These are phyloP conservation scores for Dalbergia cultrata DNA, from an alignment of 306 rosid genomes.

Conservation along the genomic window DNA sequence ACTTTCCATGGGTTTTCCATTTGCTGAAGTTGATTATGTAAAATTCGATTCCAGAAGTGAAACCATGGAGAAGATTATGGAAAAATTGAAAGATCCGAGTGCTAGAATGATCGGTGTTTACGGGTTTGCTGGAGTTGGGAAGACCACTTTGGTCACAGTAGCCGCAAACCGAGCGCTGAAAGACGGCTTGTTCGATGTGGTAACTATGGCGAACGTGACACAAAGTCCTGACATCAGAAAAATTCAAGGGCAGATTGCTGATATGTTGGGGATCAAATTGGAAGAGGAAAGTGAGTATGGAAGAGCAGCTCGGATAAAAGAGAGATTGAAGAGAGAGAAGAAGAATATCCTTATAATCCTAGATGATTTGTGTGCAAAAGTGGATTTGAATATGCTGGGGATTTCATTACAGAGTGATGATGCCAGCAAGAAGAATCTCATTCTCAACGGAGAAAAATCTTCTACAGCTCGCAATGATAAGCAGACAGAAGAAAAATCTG, in stretches of 20 bases:
- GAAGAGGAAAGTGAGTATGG: conserved; percentile 32
- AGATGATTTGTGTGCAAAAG: conserved; percentile 13
- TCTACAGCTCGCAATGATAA: background rate
- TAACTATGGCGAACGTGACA: conserved; percentile 13
- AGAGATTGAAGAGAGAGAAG: conserved; percentile 9
- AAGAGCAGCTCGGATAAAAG: conserved; percentile 36
- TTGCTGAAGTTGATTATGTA: background rate
- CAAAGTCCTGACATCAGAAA: conserved; percentile 17
- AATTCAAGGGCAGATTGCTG: conserved; percentile 45
- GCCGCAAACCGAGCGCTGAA: background rate
- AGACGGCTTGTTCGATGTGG: background rate
- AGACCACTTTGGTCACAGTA: conserved; percentile 21
- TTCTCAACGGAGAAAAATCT: background rate
- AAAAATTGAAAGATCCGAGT: background rate
- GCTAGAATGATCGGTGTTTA: conserved; percentile 8
- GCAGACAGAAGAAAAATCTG: background rate
- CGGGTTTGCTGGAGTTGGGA: conserved; percentile 35
- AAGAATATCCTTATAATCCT: conserved; percentile 24
- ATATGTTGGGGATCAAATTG: conserved; percentile 20
- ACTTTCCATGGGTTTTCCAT: background rate
- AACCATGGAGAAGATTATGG: background rate
- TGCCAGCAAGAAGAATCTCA: background rate
- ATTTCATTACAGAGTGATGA: conserved; percentile 3
- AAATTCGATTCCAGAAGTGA: background rate
- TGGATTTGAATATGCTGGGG: conserved; percentile 30